Base-by-base conservation (phyloP, 352 stramenopile genomes). In the Detonula confervacea region DNA sequence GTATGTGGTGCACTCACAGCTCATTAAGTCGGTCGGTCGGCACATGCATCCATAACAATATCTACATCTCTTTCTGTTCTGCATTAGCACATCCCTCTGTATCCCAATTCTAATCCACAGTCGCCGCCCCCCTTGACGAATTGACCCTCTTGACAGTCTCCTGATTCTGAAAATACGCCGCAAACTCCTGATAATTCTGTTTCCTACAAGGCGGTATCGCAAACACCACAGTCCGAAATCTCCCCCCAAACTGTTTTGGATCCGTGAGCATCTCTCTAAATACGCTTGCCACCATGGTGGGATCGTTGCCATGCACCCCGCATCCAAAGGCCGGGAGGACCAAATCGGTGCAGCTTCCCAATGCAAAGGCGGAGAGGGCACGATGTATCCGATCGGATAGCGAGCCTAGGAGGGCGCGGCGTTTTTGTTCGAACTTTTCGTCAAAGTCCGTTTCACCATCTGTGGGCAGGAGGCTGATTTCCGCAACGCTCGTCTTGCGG, bases 151-250 rank as follows among this genome's bases (percentile, higher is more conserved):
- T n/a, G n/a, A n/a, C n/a, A 25, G 16, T 25, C 42, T 71, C 42
- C 46, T 46, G 39, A 33, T 72, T 68, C 33, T 83, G 59, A 63
- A 84, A 84, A 57, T 77, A 75, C 7, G 56, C 73, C 16, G 61
- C 56, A 62, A 86, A 86, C 0, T 73, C 78, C 60, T 83, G 62
- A 61, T 86, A 86, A 70, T 86, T 86, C 25, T 80, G 57, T 51
- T 80, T 78, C 46, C 78, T 73, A 39, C 60, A 75, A 20, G 78
- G 78, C 27, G 77, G 78, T 33, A 86, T 79, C 11, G 78, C 78
- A 69, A 86, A 86, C 27, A 81, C 73, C 18, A 86, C 73, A 16
- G 55, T 78, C 16, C 66, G 30, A 54, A 86, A 86, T 29, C 65
- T 54, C 7, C 78, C 78, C 14, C 68, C 54, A 54, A 86, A 86